A percentile compares a stretch with the other conserved stretches of the same genome.
These are phyloP conservation scores for Galerina sulciceps DNA, from an alignment of 768 basidiomycete species.

Conservation along the genomic window DNA sequence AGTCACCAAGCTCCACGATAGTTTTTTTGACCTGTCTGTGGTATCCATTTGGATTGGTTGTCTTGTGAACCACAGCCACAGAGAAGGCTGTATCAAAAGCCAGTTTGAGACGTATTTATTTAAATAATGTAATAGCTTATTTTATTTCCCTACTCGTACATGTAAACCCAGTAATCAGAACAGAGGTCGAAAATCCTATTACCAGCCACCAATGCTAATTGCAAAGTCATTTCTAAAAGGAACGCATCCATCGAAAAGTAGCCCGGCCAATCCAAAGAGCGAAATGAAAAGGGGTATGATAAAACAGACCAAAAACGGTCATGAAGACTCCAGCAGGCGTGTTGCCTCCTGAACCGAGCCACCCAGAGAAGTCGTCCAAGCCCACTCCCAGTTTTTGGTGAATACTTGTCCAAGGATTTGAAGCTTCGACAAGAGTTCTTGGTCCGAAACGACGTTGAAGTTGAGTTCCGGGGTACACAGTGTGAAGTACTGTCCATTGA, in stretches of 20 bases:
- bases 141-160: too few species aligned
- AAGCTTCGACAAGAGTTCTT: conserved; percentile 35
- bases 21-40: too few species aligned
- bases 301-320: background rate
- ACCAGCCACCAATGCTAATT: background rate
- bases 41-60: too few species aligned
- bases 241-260: background rate
- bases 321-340: conserved; percentile 27
- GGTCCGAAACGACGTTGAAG: conserved; percentile 30
- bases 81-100: too few species aligned
- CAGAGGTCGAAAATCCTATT: background rate
- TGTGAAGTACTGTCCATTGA: conserved; percentile 47
- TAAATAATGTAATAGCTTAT: too few species aligned
- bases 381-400: conserved; percentile 64
- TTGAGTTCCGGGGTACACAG: conserved; percentile 36
- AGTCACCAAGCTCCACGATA: too few species aligned
- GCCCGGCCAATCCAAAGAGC: background rate
- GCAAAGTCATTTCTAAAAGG: too few species aligned
- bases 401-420: conserved; percentile 43
- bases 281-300: background rate
- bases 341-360: conserved; percentile 42
- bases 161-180: too few species aligned
- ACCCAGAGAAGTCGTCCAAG: conserved; percentile 55
- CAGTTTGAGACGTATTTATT: too few species aligned
- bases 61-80: too few species aligned